phyloP scores from a whole-genome alignment of 169 alveolate genomes.

The Toxoplasma gondii region DNA sequence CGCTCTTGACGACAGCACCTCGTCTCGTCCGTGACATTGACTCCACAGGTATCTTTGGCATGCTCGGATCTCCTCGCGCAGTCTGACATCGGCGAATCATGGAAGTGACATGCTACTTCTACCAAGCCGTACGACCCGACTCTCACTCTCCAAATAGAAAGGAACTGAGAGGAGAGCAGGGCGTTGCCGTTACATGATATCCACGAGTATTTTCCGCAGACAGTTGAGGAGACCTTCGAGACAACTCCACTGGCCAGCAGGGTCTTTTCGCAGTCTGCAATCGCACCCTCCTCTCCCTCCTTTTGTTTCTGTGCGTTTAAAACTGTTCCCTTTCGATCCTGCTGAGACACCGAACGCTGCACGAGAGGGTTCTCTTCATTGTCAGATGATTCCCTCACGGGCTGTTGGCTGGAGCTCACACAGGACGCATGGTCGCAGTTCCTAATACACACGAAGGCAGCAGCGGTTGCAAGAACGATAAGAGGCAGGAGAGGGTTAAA shows the following conservation, averaged over 20 bases:
- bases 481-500: neutral
- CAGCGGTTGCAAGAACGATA: too few relatives aligned
- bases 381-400: neutral
- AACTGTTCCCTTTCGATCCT: neutral
- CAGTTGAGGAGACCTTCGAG: neutral
- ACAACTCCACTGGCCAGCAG: neutral
- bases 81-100: neutral
- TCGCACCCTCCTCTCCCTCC: neutral
- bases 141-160: neutral
- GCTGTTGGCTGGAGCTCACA: neutral
- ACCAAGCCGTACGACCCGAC: neutral
- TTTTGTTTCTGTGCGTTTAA: neutral
- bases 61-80: too few relatives aligned
- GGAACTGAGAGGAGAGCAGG: neutral
- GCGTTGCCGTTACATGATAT: neutral
- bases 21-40: too few relatives aligned
- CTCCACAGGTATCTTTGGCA: neutral
- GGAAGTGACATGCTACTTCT: neutral
- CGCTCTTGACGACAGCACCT: too few relatives aligned
- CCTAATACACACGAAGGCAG: too few relatives aligned
- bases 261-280: neutral
- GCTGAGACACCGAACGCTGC: neutral
- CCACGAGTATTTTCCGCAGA: neutral
- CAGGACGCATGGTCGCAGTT: too few relatives aligned
- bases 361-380: neutral